These are phyloP conservation scores for Aspergillus mulundensis DNA, from an alignment of 495 filamentous ascomycete genomes.

Conservation along the genomic window DNA sequence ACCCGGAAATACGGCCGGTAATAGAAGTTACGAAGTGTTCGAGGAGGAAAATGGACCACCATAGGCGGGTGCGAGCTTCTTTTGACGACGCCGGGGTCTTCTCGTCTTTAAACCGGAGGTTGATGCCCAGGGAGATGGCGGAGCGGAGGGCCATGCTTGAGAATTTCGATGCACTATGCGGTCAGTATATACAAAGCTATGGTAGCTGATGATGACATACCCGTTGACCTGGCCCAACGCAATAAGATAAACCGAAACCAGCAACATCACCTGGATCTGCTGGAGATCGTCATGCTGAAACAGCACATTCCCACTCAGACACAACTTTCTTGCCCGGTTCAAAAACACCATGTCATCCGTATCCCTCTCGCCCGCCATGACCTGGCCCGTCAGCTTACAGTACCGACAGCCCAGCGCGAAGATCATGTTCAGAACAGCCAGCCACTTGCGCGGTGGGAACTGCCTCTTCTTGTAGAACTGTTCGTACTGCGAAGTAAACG, in stretches of 20 bases:
- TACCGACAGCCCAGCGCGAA: slow-evolving; percentile 58
- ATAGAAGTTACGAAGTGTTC: slow-evolving; percentile 56
- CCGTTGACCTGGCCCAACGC: slow-evolving; percentile 57
- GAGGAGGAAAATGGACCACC: slow-evolving; percentile 60
- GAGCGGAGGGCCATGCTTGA: slow-evolving; percentile 56
- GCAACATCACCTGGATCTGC: slow-evolving; percentile 51
- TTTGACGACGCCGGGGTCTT: slow-evolving; percentile 46
- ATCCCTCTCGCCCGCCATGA: slow-evolving; percentile 32
- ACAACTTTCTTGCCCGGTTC: slow-evolving; percentile 52
- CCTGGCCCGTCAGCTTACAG: slow-evolving; percentile 38
- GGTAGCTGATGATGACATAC: slow-evolving; percentile 30
- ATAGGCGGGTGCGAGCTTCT: slow-evolving; percentile 57
- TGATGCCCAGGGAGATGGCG: slow-evolving; percentile 55
- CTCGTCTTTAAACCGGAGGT: slow-evolving; percentile 52
- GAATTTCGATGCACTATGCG: slow-evolving; percentile 53
- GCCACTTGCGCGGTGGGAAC: slow-evolving; percentile 42
- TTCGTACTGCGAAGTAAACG: slow-evolving; percentile 40
- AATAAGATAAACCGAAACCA: slow-evolving; percentile 58
- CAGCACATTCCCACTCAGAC: slow-evolving; percentile 45
- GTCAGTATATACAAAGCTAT: not conserved
- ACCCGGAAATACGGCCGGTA: slow-evolving; percentile 57
- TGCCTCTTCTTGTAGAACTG: slow-evolving; percentile 24
- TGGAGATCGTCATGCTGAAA: slow-evolving; percentile 56
- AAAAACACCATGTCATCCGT: slow-evolving; percentile 54
- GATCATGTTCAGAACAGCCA: slow-evolving; percentile 59